Evolutionary conservation across 106 monocot species (phyloP).

Genomic region (Acorus gramineus): DNA sequence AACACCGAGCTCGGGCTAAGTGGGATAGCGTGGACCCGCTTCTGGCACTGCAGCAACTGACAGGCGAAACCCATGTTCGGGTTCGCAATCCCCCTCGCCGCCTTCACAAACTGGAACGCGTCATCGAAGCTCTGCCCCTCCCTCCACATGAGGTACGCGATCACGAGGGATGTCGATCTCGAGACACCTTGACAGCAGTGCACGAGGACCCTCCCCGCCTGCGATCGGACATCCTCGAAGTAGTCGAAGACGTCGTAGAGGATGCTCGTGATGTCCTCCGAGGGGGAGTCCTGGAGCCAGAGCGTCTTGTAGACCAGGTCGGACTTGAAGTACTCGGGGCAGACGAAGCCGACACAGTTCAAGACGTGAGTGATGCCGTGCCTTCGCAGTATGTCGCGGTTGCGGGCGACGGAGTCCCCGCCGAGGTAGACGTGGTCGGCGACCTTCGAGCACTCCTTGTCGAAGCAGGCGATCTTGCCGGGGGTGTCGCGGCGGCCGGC

Average conservation of each 20-base stretch:
- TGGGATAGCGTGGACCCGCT: constrained; percentile 87
- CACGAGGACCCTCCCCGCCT: constrained; percentile 68
- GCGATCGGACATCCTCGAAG: constrained; percentile 90
- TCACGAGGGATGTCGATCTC: constrained; percentile 80
- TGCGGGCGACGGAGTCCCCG: constrained; percentile 69
- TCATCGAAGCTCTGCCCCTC: constrained; percentile 97
- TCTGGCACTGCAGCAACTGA: constrained; percentile 94
- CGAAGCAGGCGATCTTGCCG: constrained; percentile 68
- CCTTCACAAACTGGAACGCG: constrained; percentile 85
- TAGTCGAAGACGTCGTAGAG: constrained; percentile 97
- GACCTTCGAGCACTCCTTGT: constrained; percentile 97
- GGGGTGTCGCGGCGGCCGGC: constrained; percentile 12
- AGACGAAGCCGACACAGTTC: constrained; percentile 88
- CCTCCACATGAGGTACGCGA: constrained; percentile 97
- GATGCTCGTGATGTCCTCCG: constrained; percentile 89
- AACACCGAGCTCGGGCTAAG: constrained; percentile 72
- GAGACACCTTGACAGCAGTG: constrained; percentile 97
- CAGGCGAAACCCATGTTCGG: constrained; percentile 99
- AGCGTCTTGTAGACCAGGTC: constrained; percentile 92
- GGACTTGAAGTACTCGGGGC: constrained; percentile 87
- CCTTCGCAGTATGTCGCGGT: constrained; percentile 68
- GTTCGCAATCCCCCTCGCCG: constrained; percentile 84
- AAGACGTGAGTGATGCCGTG: constrained; percentile 92
- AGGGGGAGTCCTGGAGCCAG: constrained; percentile 86
- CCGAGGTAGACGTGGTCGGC: constrained; percentile 94